Base-by-base conservation (phyloP, 805 yeast species). In the Yarrowia yakushimensis region DNA sequence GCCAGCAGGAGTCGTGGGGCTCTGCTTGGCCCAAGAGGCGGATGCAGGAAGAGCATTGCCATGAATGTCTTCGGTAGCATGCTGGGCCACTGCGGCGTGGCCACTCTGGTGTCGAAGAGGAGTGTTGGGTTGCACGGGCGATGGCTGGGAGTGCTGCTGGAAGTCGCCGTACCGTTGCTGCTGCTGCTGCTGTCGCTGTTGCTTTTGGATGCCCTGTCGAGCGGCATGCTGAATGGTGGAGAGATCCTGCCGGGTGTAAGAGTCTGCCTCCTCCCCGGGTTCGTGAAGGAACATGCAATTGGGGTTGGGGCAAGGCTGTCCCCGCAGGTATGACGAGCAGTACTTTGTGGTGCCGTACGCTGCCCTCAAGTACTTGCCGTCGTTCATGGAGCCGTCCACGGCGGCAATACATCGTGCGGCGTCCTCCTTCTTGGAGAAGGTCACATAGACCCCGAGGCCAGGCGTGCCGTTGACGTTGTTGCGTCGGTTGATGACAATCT, bases 241-340 rank as follows among this genome's bases (percentile, higher is more conserved):
- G 69, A 89, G 79, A 70, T 89, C 96, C 71, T 89, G 91, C 61
- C 97, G 85, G 27, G 96, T 90, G 76, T 89, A 93, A 11, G 96
- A 88, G 70, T 94, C 99, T 1, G 98, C 98, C 74, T 94, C 99
- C 78, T 94, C 99, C 64, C 99, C 99, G 7, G 99, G 99, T 75
- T 94, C 99, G 74, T 94, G 99, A 70, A 94, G 80, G 71, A 94
- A 94, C 99, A 94, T 94, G 81, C 99, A 94, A 71, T 91, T 90
- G 66, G 98, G 98, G 75, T 94, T 94, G 64, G 97, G 99, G 77
- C 99, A 94, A 10, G 94, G 87, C 73, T 90, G 96, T 36, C 97
- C 97, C 68, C 97, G 82, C 66, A 94, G 78, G 72, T 94, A 94
- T 3, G 96, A 87, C n/a, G 97, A 90, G 74, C 99, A 94, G 77